phyloP scores from a whole-genome alignment of 1,139 yeast genomes.

The Waltiozyma sp. region DNA sequence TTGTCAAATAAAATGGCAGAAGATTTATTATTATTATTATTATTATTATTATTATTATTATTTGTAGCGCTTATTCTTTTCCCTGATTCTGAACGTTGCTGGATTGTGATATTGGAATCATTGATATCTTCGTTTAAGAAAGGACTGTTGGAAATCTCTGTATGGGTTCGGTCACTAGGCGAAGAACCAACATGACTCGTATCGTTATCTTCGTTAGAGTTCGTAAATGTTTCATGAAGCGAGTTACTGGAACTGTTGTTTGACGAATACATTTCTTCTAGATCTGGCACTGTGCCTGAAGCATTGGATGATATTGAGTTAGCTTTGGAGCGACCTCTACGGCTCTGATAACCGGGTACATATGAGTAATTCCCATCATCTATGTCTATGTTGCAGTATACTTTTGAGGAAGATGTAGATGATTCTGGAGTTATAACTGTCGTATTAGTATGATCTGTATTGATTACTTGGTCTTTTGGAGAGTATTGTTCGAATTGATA shows the following conservation, averaged over 20 bases:
- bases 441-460: slow-evolving; percentile 2
- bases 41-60: background rate
- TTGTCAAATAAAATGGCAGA: slow-evolving; percentile 12
- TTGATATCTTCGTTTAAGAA: background rate
- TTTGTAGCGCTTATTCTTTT: background rate
- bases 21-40: slow-evolving; percentile 3
- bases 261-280: slow-evolving; percentile 14
- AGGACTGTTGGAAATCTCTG: background rate
- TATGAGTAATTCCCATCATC: slow-evolving; percentile 14
- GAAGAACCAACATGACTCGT: background rate
- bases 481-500: background rate
- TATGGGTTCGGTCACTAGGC: background rate
- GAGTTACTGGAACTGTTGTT: slow-evolving; percentile 16
- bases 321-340: background rate
- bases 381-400: slow-evolving; percentile 15
- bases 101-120: slow-evolving; percentile 3
- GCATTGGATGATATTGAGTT: background rate
- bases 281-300: slow-evolving; percentile 10
- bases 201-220: background rate
- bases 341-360: background rate
- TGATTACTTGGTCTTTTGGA: background rate
- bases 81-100: slow-evolving; percentile 1
- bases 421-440: background rate
- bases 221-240: slow-evolving; percentile 7
- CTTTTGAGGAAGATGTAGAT: background rate